These are phyloP conservation scores for Kazachstania martiniae DNA, from an alignment of 805 yeast genomes.

Conservation along the genomic window DNA sequence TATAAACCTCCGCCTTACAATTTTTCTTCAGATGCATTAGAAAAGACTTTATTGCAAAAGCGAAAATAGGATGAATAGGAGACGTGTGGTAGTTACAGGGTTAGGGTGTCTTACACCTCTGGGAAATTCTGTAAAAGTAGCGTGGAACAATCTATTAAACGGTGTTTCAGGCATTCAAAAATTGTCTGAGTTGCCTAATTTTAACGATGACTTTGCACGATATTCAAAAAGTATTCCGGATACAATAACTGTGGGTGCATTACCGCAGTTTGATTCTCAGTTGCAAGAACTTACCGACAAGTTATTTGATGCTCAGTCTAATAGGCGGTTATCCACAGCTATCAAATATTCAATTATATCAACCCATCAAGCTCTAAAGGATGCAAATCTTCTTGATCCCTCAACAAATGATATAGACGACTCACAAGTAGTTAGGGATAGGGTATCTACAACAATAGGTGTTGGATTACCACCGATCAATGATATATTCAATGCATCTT, in stretches of 20 bases:
- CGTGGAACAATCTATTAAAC: slow-evolving; percentile 45
- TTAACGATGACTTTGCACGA: slow-evolving; percentile 31
- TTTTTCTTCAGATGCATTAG: neutral
- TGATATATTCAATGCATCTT: slow-evolving; percentile 44
- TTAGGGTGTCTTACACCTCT: slow-evolving; percentile 79
- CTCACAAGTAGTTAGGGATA: slow-evolving; percentile 6
- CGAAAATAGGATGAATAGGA: slow-evolving; percentile 12
- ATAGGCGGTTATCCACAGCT: slow-evolving; percentile 55
- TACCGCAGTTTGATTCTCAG: slow-evolving; percentile 33
- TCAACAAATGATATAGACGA: slow-evolving; percentile 27
- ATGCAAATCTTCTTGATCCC: slow-evolving; percentile 45
- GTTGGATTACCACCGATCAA: slow-evolving; percentile 86
- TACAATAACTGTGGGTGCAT: slow-evolving; percentile 57
- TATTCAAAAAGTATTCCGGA: slow-evolving; percentile 45
- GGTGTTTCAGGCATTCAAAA: neutral
- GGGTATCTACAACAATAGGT: slow-evolving; percentile 72
- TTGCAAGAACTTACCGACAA: slow-evolving; percentile 30
- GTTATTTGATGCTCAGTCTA: slow-evolving; percentile 32
- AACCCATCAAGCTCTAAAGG: slow-evolving; percentile 62
- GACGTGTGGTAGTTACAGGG: slow-evolving; percentile 91
- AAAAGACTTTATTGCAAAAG: neutral
- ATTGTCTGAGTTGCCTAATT: slow-evolving; percentile 15
- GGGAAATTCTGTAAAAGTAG: slow-evolving; percentile 51
- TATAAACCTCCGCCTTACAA: no score
- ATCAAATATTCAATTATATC: slow-evolving; percentile 74